Evolutionary conservation across 2,329 filamentous ascomycete genomes (phyloP), one percentile per base, ranked within the genome.

Genomic region (Fusarium paranaense): DNA sequence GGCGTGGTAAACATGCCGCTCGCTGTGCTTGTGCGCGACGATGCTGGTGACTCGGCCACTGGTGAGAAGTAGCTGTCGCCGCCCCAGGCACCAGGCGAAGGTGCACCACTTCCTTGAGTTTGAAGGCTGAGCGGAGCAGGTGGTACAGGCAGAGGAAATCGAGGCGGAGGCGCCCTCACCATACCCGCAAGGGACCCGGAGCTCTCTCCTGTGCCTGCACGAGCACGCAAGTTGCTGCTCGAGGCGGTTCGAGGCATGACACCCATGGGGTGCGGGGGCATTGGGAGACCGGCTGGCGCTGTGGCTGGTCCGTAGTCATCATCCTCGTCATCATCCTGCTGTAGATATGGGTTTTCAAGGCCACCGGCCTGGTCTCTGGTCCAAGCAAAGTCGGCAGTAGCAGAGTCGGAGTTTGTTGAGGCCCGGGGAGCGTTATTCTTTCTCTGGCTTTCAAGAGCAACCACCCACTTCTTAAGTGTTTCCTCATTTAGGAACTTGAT

Each of bases 11-110:
- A 97, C 80, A 95, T 92, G 54, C 91, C 90, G 45, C 94, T 95
- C 6, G 94, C 89, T 1, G 91, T 91, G 81, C 93, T 95, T 9
- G 93, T 92, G 59, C 94, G 89, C 27, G 92, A 92, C 16, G 93
- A 94, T 50, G 91, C 91, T 11, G 94, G 94, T 0, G 94, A 95
- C 64, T 98, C 95, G 37, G 88, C 89, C 3, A 92, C 89, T 0
- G 97, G 97, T 0, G 96, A 98, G 83, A 99, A 99, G 83, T 98
- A 98, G 5, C 95, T 98, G 67, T 95, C 94, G n/a, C 87, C 90
- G 38, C 86, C 87, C 61, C 90, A 87, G 22, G 90, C 86, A 30
- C 87, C 86, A 1, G 94, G 93, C 16, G 93, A 94, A 62, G 83
- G 82, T 59, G 86, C 83, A 54, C 85, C 80, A 20, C 79, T 78